Conservation (phyloP, 306 rosid species). For the Abrus pulchellus region DNA sequence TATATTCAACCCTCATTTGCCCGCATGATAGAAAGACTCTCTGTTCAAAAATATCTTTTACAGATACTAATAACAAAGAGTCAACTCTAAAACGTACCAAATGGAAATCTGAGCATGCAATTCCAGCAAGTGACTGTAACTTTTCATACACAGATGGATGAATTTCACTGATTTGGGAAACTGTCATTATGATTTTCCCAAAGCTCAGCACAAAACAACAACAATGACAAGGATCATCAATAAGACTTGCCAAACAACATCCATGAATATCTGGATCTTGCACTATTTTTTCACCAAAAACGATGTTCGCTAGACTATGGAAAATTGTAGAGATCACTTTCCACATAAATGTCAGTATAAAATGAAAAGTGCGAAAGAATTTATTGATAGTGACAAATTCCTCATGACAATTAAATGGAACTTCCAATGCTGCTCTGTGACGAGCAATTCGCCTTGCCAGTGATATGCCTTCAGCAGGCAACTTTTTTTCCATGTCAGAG, state of each 20-base stretch:
- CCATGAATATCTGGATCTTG: constrained; percentile 56
- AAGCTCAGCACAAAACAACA: constrained; percentile 66
- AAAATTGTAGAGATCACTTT: constrained; percentile 52
- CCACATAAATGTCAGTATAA: constrained; percentile 58
- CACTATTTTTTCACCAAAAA: constrained; percentile 44
- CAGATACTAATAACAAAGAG: constrained; percentile 60
- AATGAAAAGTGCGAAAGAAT: constrained; percentile 51
- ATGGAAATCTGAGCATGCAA: constrained; percentile 57
- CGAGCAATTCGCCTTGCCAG: constrained; percentile 87
- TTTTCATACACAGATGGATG: constrained; percentile 59
- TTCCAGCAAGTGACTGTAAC: constrained; percentile 66
- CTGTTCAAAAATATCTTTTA: constrained; percentile 66
- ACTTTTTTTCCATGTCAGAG: constrained; percentile 73
- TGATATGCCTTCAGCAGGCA: constrained; percentile 80
- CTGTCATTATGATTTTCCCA: constrained; percentile 62
- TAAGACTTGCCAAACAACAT: constrained; percentile 49
- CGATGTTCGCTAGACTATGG: constrained; percentile 46
- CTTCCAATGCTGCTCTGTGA: constrained; percentile 69
- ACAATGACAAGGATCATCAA: constrained; percentile 52
- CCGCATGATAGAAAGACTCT: constrained; percentile 79
- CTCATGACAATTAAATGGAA: constrained; percentile 48
- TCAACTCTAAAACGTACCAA: constrained; percentile 61
- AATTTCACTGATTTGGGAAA: constrained; percentile 63
- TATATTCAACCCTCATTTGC: constrained; percentile 62
- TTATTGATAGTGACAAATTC: constrained; percentile 39